These are phyloP conservation scores for Telfairia occidentalis DNA, from an alignment of 331 rosid genomes.

Conservation along the genomic window DNA sequence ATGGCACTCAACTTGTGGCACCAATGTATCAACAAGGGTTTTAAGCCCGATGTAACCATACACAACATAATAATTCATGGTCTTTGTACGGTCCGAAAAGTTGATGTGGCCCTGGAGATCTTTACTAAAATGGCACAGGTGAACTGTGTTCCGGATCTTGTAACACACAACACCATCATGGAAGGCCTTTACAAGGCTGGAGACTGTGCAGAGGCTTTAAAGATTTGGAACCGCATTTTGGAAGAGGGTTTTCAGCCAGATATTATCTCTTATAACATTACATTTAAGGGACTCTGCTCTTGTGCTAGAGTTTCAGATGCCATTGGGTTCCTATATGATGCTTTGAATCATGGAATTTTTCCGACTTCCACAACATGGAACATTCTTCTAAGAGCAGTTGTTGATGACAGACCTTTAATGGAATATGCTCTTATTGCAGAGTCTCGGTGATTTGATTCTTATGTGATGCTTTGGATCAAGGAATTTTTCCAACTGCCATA, in stretches of 20 bases:
- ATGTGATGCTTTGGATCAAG: constrained; percentile 45
- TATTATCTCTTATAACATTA: constrained; percentile 69
- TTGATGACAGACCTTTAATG: constrained; percentile 26
- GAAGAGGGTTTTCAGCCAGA: constrained; percentile 54
- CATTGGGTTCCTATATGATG: constrained; percentile 40
- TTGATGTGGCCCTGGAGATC: constrained; percentile 48
- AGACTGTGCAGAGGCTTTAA: constrained; percentile 50
- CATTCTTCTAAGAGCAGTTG: constrained; percentile 74
- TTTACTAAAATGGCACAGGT: constrained; percentile 42
- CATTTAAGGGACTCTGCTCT: constrained; percentile 69
- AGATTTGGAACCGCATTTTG: constrained; percentile 45
- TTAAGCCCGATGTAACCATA: constrained; percentile 53
- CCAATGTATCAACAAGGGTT: constrained; percentile 40
- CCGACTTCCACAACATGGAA: constrained; percentile 73
- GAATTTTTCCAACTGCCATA: constrained; percentile 51
- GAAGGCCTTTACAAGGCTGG: constrained; percentile 66
- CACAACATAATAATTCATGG: constrained; percentile 68
- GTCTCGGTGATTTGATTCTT: constrained; percentile 36
- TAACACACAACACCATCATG: constrained; percentile 73
- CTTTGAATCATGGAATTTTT: constrained; percentile 51
- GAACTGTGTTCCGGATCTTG: constrained; percentile 50
- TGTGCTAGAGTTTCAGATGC: constrained; percentile 60
- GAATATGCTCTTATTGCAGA: constrained; percentile 53
- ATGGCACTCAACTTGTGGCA: constrained; percentile 53
- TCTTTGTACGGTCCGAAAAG: constrained; percentile 62